A percentile compares a stretch with the other conserved stretches of the same genome.
phyloP scores from a whole-genome alignment of 2,329 filamentous ascomycete genomes.

The Colletotrichum graminicola region DNA sequence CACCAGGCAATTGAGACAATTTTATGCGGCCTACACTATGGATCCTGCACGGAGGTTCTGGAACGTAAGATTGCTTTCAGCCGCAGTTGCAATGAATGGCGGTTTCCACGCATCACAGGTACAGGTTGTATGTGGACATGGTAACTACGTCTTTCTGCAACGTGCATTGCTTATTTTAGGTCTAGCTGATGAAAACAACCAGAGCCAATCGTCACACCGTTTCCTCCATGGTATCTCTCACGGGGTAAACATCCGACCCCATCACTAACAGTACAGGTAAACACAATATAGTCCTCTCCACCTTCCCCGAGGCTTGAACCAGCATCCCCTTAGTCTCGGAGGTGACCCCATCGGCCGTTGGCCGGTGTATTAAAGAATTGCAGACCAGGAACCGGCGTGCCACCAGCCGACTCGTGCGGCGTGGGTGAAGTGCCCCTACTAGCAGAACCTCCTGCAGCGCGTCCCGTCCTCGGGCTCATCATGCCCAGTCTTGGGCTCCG shows the following conservation, averaged over 20 bases:
- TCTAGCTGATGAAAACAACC: slow-evolving; percentile 6
- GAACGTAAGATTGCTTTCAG: background rate
- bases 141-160: background rate
- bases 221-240: slow-evolving; percentile 17
- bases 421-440: slow-evolving; percentile 66
- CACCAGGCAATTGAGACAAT: slow-evolving; percentile 11
- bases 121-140: too few species aligned
- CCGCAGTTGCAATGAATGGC: background rate
- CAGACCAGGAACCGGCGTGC: slow-evolving; percentile 51
- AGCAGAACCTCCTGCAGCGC: slow-evolving; percentile 50
- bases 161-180: background rate
- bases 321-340: slow-evolving; percentile 53
- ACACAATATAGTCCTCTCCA: background rate
- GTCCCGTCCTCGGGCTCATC: slow-evolving; percentile 62
- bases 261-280: background rate
- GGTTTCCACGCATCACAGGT: background rate
- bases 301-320: background rate
- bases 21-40: slow-evolving; percentile 6
- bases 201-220: background rate
- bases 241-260: background rate
- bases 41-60: background rate
- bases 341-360: slow-evolving; percentile 59
- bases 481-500: slow-evolving; percentile 67
- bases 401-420: slow-evolving; percentile 49
- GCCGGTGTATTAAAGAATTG: slow-evolving; percentile 55